Evolutionary conservation across 805 yeast genomes (phyloP).

Genomic region (Metschnikowia henanensis): DNA sequence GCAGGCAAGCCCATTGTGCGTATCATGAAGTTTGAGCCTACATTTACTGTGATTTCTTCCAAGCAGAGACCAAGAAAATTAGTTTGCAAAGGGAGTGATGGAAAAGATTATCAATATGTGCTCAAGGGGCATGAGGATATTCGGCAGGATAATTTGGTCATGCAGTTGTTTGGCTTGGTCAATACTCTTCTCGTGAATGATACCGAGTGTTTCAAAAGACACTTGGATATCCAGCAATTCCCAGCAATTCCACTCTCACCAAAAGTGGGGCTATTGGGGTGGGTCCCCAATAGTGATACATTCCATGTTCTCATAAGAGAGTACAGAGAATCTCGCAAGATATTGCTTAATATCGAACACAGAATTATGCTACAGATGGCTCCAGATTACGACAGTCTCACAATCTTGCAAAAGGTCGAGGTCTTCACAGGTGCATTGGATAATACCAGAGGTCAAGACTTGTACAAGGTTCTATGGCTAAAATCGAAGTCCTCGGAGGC

Average conservation of each 20-base stretch:
- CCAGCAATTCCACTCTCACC: conserved; percentile 97
- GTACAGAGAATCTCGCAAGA: conserved; percentile 88
- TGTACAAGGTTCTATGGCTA: conserved; percentile 94
- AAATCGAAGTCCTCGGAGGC: conserved; percentile 95
- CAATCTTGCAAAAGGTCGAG: conserved; percentile 89
- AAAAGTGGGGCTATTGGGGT: conserved; percentile 91
- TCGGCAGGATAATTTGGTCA: conserved; percentile 94
- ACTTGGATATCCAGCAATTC: conserved; percentile 86
- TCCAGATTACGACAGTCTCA: conserved; percentile 89
- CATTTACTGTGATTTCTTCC: conserved; percentile 83
- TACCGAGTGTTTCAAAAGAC: conserved; percentile 95
- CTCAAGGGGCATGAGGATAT: conserved; percentile 98
- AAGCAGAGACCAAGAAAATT: conserved; percentile 94
- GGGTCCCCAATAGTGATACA: conserved; percentile 98
- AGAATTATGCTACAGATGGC: conserved; percentile 98
- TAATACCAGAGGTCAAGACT: conserved; percentile 93
- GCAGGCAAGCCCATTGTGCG: conserved; percentile 79
- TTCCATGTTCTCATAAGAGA: conserved; percentile 92
- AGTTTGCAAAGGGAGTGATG: conserved; percentile 83
- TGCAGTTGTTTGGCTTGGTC: conserved; percentile 96
- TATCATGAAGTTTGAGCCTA: conserved; percentile 77
- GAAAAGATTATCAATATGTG: conserved; percentile 78
- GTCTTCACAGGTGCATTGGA: conserved; percentile 95
- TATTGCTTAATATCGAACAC: conserved; percentile 88
- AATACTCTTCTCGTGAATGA: conserved; percentile 87